phyloP scores from a whole-genome alignment of 2,329 filamentous ascomycete genomes.

The Phaeoacremonium minimum region DNA sequence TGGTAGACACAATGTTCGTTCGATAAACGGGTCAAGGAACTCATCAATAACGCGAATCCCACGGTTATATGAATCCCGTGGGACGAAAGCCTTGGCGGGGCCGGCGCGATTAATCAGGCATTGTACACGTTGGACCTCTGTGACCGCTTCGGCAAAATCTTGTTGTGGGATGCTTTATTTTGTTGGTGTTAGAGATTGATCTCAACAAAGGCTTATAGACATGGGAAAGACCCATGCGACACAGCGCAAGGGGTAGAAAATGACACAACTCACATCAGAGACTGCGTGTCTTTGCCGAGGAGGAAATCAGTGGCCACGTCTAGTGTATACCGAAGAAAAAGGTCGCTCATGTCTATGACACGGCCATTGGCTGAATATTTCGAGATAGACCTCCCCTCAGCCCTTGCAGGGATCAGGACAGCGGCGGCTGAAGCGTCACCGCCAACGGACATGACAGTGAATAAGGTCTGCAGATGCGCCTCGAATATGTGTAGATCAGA shows the following conservation, averaged over 20 bases:
- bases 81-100: no score
- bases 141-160: conserved; percentile 75
- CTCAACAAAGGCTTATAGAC: no score
- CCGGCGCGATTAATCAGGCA: conserved; percentile 62
- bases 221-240: no score
- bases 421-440: conserved; percentile 55
- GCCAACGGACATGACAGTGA: conserved; percentile 60
- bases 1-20: conserved; percentile 64
- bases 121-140: conserved; percentile 72
- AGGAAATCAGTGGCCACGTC: conserved; percentile 86
- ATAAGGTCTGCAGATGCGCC: conserved; percentile 68
- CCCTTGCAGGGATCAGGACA: no score
- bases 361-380: no score
- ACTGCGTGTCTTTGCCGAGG: conserved; percentile 69
- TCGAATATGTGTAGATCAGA: conserved; percentile 81
- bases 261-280: conserved; percentile 49
- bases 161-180: conserved; percentile 47
- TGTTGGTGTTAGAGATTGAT: conserved; percentile 1
- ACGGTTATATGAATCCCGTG: no score
- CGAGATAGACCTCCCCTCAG: no score
- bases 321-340: conserved; percentile 82
- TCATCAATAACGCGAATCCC: no score
- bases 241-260: no score
- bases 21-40: conserved; percentile 76
- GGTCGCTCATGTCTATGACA: conserved; percentile 65